These are phyloP conservation scores for Lathyrus oleraceus DNA, from an alignment of 306 rosid genomes.

Conservation along the genomic window DNA sequence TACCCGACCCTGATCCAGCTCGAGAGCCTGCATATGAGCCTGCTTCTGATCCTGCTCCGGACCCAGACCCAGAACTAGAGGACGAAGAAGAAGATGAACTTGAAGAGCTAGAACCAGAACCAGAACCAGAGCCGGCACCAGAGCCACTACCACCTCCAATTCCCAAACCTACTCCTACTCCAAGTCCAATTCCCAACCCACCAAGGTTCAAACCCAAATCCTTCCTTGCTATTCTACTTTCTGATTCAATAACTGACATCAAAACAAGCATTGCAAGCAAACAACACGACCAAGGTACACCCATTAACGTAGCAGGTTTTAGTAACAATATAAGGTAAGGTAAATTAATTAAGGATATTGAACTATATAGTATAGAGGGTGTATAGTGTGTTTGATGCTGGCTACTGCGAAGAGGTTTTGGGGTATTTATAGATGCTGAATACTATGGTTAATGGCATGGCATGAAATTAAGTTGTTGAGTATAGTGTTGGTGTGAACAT, in stretches of 20 bases:
- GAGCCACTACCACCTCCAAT: slow-evolving; percentile 54
- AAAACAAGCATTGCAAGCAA: slow-evolving; percentile 40
- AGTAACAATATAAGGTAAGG: neutral
- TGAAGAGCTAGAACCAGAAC: slow-evolving; percentile 52
- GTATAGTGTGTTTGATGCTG: neutral
- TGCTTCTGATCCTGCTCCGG: slow-evolving; percentile 49
- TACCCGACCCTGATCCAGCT: slow-evolving; percentile 47
- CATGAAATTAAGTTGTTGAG: neutral
- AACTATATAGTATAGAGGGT: slow-evolving; percentile 1
- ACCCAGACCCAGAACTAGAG: slow-evolving; percentile 46
- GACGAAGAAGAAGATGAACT: slow-evolving; percentile 50
- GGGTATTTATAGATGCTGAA: slow-evolving; percentile 39
- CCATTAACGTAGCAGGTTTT: slow-evolving; percentile 38
- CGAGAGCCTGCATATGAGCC: slow-evolving; percentile 55
- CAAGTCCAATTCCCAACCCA: slow-evolving; percentile 54
- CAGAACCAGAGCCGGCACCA: slow-evolving; percentile 50
- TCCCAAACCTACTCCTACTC: slow-evolving; percentile 50
- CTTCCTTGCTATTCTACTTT: slow-evolving; percentile 49
- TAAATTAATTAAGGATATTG: neutral
- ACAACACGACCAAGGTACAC: slow-evolving; percentile 34
- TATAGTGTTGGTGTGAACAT: slow-evolving; percentile 23
- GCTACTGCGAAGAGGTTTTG: slow-evolving; percentile 18
- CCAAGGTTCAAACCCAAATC: slow-evolving; percentile 59
- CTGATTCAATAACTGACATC: slow-evolving; percentile 40
- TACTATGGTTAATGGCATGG: neutral